Evolutionary conservation across 352 stramenopile genomes (phyloP).

Genomic region (Chrysophaeum taylorii): DNA sequence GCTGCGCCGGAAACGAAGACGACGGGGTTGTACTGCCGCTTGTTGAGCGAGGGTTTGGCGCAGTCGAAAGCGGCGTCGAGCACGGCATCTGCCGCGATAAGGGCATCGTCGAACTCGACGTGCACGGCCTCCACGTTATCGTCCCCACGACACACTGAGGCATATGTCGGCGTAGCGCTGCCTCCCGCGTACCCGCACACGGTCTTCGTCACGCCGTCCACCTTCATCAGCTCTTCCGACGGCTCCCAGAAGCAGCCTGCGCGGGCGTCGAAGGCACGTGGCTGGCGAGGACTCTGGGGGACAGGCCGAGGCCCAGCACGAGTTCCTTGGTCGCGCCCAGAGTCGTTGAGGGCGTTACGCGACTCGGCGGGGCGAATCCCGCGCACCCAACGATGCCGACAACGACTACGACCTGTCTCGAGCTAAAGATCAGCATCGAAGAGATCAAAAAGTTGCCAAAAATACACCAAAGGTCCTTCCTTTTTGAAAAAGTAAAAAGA

Average conservation of each 20-base stretch:
- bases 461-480: too few species aligned
- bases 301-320: too few species aligned
- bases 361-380: too few species aligned
- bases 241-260: slow-evolving; percentile 54
- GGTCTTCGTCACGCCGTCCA: slow-evolving; percentile 37
- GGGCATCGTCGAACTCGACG: slow-evolving; percentile 41
- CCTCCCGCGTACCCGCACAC: slow-evolving; percentile 26
- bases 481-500: too few species aligned
- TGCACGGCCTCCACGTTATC: slow-evolving; percentile 17
- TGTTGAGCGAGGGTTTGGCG: slow-evolving; percentile 39
- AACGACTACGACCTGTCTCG: too few species aligned
- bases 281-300: too few species aligned
- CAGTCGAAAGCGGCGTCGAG: slow-evolving; percentile 43
- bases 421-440: too few species aligned
- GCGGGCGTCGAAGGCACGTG: too few species aligned
- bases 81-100: slow-evolving; percentile 36
- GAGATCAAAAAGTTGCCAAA: too few species aligned
- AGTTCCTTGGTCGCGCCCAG: too few species aligned
- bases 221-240: slow-evolving; percentile 40
- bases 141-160: not conserved
- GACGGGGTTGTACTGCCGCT: slow-evolving; percentile 46
- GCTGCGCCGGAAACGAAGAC: slow-evolving; percentile 41
- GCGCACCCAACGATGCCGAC: too few species aligned
- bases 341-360: too few species aligned
- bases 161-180: not conserved